A percentile compares a stretch with the other conserved stretches of the same genome.
Conservation (phyloP, 352 stramenopile species). For the Phytophthora citricola region DNA sequence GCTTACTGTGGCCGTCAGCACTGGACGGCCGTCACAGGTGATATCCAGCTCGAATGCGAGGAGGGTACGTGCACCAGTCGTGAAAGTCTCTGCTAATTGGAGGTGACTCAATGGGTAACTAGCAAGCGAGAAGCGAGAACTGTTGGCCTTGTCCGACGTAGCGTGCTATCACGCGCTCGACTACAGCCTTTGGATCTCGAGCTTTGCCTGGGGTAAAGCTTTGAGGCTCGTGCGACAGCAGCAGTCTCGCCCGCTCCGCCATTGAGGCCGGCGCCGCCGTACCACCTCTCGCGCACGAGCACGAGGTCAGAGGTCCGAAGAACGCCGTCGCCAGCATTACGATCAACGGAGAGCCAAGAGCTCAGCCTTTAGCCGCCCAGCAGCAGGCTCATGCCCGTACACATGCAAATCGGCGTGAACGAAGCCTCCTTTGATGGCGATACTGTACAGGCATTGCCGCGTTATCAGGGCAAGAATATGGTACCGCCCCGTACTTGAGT, state of each 20-base stretch:
- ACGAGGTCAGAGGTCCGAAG: slow-evolving; percentile 30
- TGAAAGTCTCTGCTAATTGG: neutral
- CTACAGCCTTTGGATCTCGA: neutral
- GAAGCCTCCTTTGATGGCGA: slow-evolving; percentile 5
- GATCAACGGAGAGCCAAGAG: slow-evolving; percentile 13
- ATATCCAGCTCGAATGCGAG: slow-evolving; percentile 1
- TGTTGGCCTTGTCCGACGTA: slow-evolving; percentile 11
- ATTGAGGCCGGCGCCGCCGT: slow-evolving; percentile 5
- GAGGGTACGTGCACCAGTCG: no score
- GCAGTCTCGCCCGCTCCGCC: neutral
- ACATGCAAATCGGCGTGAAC: slow-evolving; percentile 18
- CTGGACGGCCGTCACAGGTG: neutral
- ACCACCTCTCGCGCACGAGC: slow-evolving; percentile 41
- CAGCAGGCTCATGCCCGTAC: slow-evolving; percentile 5
- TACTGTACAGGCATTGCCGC: neutral
- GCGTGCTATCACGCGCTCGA: neutral
- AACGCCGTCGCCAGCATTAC: slow-evolving; percentile 33
- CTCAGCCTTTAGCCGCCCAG: neutral
- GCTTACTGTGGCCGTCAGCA: slow-evolving; percentile 7
- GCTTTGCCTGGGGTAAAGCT: slow-evolving; percentile 28
- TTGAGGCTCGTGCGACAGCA: slow-evolving; percentile 18
- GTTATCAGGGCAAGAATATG: slow-evolving; percentile 19
- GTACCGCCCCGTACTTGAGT: slow-evolving; percentile 24
- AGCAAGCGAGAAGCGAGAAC: slow-evolving; percentile 1
- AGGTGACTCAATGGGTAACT: neutral